phyloP scores from a whole-genome alignment of 164 flowering plant species.

The Euptelea pleiosperma region DNA sequence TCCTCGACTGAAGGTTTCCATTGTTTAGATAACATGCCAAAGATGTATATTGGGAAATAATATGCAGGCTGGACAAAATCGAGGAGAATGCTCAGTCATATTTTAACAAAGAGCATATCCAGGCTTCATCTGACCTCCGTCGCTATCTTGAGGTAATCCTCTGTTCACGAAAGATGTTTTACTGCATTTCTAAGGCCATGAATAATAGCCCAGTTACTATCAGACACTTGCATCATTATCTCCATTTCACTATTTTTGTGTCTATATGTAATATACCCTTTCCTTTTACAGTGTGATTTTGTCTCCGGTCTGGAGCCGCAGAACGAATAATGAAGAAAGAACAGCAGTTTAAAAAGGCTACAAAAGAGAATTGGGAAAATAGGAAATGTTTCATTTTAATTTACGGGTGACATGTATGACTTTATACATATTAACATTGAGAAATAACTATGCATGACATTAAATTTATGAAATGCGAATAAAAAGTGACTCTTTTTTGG shows the following conservation, averaged over 20 bases:
- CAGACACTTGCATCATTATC: not conserved
- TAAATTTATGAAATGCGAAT: not conserved
- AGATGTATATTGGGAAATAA: slow-evolving; percentile 8
- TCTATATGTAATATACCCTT: no score
- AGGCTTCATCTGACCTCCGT: slow-evolving; percentile 46
- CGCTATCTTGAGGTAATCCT: slow-evolving; percentile 13
- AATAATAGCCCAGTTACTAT: not conserved
- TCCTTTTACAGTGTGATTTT: no score
- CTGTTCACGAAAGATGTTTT: not conserved
- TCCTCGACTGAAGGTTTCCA: not conserved
- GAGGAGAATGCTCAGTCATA: slow-evolving; percentile 88
- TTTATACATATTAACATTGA: not conserved
- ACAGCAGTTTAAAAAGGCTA: not conserved
- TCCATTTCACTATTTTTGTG: no score
- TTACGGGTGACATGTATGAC: not conserved
- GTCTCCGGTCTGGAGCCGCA: slow-evolving; percentile 4
- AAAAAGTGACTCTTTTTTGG: no score
- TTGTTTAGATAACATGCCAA: not conserved
- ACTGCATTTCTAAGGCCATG: not conserved
- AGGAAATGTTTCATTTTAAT: not conserved
- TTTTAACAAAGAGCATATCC: slow-evolving; percentile 60
- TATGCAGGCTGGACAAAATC: slow-evolving; percentile 73
- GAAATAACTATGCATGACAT: not conserved
- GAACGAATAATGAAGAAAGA: slow-evolving; percentile 3
- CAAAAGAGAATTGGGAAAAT: not conserved